Conservation (phyloP, 106 monocot species). For the Agapanthus africanus region DNA sequence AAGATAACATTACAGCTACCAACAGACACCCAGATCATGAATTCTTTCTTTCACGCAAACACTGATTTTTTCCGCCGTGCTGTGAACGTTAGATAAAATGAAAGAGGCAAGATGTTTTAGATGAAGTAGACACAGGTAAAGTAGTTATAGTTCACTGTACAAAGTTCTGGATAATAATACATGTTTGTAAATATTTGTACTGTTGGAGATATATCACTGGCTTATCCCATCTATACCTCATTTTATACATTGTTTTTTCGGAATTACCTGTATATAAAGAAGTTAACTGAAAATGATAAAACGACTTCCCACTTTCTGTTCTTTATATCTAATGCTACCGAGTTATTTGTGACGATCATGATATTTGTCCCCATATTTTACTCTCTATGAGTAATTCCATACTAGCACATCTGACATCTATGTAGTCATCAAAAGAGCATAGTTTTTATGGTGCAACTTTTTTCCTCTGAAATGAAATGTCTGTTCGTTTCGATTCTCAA, state of each 20-base stretch:
- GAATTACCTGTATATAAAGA: too few relatives aligned
- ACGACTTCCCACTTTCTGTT: neutral
- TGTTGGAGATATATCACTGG: neutral
- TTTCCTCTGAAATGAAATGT: neutral
- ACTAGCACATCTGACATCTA: neutral
- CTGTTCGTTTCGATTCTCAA: neutral
- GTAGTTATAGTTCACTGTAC: neutral
- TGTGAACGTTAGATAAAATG: neutral
- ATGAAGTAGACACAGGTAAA: neutral
- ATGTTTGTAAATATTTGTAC: slow-evolving; percentile 2
- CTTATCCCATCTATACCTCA: neutral
- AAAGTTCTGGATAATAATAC: neutral
- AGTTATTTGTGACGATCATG: neutral
- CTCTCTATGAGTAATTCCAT: neutral
- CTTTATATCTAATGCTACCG: neutral
- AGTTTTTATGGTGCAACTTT: neutral
- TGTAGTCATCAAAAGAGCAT: neutral
- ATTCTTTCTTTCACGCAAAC: slow-evolving; percentile 21
- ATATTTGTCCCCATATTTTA: too few relatives aligned
- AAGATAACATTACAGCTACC: neutral
- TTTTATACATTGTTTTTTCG: neutral
- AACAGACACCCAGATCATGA: slow-evolving; percentile 25
- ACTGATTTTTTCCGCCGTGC: slow-evolving; percentile 4
- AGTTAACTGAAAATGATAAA: neutral
- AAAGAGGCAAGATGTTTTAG: neutral